Percentiles rank a stretch among this genome's conserved stretches.
phyloP scores from a whole-genome alignment of 495 filamentous ascomycete species.

The Glutinoglossum americanum region DNA sequence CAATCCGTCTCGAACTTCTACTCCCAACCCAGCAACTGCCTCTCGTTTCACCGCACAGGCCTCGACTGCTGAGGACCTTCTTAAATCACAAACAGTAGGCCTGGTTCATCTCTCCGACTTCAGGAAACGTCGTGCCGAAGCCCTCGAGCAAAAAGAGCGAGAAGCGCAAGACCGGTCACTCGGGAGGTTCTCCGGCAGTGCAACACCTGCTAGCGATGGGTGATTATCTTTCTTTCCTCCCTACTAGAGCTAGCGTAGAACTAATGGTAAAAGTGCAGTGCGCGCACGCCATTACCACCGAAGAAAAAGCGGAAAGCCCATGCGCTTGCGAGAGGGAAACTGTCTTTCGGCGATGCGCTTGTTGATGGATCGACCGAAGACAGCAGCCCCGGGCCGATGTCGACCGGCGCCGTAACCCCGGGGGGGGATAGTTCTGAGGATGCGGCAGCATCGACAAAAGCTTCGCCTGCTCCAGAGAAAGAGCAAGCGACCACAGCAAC shows the following conservation, averaged over 20 bases:
- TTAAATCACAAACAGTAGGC: conserved; percentile 81
- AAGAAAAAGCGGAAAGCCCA: conserved; percentile 47
- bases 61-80: conserved; percentile 68
- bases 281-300: conserved; percentile 22
- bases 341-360: conserved; percentile 32
- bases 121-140: conserved; percentile 88
- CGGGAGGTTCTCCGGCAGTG: conserved; percentile 26
- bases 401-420: conserved; percentile 27
- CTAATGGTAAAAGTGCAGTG: conserved; percentile 31
- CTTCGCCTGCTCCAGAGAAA: not conserved
- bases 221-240: conserved; percentile 10
- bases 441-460: conserved; percentile 3
- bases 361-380: not conserved
- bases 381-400: conserved; percentile 5
- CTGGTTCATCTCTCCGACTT: conserved; percentile 86
- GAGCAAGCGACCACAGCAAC: conserved; percentile 16
- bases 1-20: conserved; percentile 19
- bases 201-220: conserved; percentile 31
- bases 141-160: conserved; percentile 72
- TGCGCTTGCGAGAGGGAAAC: conserved; percentile 33
- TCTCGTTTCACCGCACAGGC: conserved; percentile 58
- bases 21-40: conserved; percentile 20
- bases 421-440: conserved; percentile 19
- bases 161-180: conserved; percentile 46
- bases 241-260: not conserved